phyloP scores from a whole-genome alignment of 257 asterid genomes.

The Ballota nigra region DNA sequence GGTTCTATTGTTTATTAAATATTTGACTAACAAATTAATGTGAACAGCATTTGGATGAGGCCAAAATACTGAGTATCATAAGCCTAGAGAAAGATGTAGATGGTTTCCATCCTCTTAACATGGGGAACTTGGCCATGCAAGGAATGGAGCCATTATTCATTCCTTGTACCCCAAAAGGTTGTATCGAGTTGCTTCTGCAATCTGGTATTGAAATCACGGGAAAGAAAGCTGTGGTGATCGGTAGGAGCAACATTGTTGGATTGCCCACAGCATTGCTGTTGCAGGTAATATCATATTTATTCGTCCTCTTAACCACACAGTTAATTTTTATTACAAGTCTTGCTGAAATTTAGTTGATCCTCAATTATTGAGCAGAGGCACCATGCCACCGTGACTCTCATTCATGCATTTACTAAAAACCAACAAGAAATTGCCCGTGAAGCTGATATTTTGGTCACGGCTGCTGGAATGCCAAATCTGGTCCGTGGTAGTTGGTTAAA shows the following conservation, averaged over 20 bases:
- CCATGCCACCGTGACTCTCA: constrained; percentile 80
- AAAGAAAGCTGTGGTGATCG: constrained; percentile 69
- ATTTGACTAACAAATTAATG: constrained; percentile 23
- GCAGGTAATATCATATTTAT: constrained; percentile 49
- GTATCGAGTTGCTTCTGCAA: constrained; percentile 65
- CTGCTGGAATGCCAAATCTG: constrained; percentile 86
- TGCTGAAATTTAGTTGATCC: constrained; percentile 11
- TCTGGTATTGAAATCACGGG: constrained; percentile 56
- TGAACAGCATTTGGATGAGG: constrained; percentile 60
- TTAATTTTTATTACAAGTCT: constrained; percentile 2
- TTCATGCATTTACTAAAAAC: constrained; percentile 59
- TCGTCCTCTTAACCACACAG: neutral
- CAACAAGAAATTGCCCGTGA: constrained; percentile 67
- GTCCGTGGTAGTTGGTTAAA: constrained; percentile 88
- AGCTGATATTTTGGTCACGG: constrained; percentile 81
- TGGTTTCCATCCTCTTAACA: constrained; percentile 72
- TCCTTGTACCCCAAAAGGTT: constrained; percentile 74
- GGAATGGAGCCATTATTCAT: constrained; percentile 70
- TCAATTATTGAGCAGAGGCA: constrained; percentile 58
- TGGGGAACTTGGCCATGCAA: constrained; percentile 61
- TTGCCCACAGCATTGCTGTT: constrained; percentile 71
- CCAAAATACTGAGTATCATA: constrained; percentile 44
- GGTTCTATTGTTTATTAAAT: neutral
- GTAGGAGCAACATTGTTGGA: constrained; percentile 92
- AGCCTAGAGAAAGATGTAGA: constrained; percentile 67